These are phyloP conservation scores for Gymnopilus junonius DNA, from an alignment of 768 basidiomycete genomes.

Conservation along the genomic window DNA sequence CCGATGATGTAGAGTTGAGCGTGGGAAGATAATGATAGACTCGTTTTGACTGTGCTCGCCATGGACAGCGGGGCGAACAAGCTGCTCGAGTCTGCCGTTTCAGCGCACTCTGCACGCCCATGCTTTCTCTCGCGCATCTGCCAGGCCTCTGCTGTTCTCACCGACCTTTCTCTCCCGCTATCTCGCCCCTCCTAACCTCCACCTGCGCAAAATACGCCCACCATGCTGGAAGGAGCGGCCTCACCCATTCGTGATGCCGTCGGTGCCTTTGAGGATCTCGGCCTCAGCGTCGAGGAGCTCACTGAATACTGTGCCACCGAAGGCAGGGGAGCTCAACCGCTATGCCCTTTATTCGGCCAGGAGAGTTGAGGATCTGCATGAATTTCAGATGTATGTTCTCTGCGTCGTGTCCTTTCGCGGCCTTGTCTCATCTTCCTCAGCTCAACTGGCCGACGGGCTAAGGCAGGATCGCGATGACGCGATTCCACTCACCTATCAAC, in stretches of 20 bases:
- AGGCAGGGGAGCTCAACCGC: constrained; percentile 67
- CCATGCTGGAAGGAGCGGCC: constrained; percentile 67
- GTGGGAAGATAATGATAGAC: constrained; percentile 25
- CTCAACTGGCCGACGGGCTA: constrained; percentile 63
- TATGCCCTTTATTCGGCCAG: constrained; percentile 68
- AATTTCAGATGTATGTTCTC: constrained; percentile 67
- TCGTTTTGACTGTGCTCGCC: constrained; percentile 10
- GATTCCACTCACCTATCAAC: constrained; percentile 54
- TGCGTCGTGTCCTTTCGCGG: constrained; percentile 34
- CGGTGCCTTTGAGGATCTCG: constrained; percentile 74
- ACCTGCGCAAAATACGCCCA: constrained; percentile 77
- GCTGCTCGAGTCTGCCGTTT: constrained; percentile 67
- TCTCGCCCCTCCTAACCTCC: constrained; percentile 61
- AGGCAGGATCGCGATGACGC: constrained; percentile 57
- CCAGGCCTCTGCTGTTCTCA: constrained; percentile 70
- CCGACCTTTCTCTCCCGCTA: constrained; percentile 81
- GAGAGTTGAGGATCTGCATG: constrained; percentile 73
- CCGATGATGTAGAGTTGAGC: constrained; percentile 9
- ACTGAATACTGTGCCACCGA: constrained; percentile 68
- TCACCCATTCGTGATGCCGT: constrained; percentile 66
- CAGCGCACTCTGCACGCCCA: constrained; percentile 78
- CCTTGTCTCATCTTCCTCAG: constrained; percentile 43
- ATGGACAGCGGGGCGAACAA: constrained; percentile 48
- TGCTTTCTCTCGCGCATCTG: constrained; percentile 77
- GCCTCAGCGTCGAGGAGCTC: constrained; percentile 72